Base-by-base conservation (phyloP, 177 flowering plant genomes). In the Vitis hybrid region DNA sequence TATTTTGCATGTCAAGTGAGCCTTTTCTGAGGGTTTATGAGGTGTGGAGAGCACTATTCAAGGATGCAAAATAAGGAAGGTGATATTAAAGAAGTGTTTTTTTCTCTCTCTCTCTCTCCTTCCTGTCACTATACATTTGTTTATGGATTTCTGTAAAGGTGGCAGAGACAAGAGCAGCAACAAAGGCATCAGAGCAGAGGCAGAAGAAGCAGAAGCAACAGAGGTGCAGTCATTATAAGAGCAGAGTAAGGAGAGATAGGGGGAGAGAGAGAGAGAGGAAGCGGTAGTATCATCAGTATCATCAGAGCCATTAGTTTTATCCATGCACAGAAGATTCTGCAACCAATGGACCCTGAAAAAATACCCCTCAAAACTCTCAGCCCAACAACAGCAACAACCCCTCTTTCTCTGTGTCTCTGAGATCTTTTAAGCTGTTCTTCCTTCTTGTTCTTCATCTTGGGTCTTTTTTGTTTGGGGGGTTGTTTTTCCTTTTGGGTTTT, bases 81-180 rank as follows among this genome's bases (percentile, higher is more conserved):
- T 57, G 62, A 18, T 4, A 26, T 14, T 11, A 54, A 12, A 10
- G 4, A 18, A 48, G 54, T 18, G 13, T 13, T 32, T 58, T 66
- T n/a, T 2, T 7, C 13, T 32, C 5, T 9, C n/a, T 23, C 5
- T 52, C 67, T 61, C 2, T 15, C 12, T 57, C 45, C 34, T 49
- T 14, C 21, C 45, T 0, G 45, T 34, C 45, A 21, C 5, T 55
- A 62, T 17, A 55, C 57, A 69, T 30, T 69, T 56, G 68, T 69
- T 77, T 73, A 73, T 77, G 81, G 72, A 63, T 80, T 77, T 79
- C 79, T 78, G 81, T 72, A 72, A 69, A 75, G 72, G 52, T 79
- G 77, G 70, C 87, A 83, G 83, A 74, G 77, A 76, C 80, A 65
- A 69, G 56, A 65, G 70, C 77, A 75, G 72, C 73, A 76, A 67